Conservation (phyloP, 2,329 filamentous ascomycete species). For the Aspergillus sp. region DNA sequence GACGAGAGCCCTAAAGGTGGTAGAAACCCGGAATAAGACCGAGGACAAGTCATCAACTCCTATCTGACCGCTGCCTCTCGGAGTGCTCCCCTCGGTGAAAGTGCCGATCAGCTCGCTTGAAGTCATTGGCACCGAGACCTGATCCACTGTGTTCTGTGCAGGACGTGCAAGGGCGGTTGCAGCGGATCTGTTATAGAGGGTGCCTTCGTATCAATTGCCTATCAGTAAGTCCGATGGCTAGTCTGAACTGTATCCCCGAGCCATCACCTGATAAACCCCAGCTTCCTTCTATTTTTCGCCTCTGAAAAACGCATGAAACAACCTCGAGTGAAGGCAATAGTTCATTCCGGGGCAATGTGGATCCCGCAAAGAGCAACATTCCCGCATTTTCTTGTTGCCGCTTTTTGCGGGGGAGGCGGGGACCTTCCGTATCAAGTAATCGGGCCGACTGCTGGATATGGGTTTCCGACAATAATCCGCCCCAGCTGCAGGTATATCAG, state of each 20-base stretch:
- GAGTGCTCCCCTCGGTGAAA: background rate
- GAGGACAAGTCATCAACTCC: background rate
- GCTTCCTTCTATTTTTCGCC: too few species aligned
- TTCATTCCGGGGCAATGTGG: background rate
- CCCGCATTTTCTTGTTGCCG: background rate
- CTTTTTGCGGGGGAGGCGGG: constrained; percentile 13
- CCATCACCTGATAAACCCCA: too few species aligned
- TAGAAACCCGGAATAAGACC: background rate
- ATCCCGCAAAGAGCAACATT: background rate
- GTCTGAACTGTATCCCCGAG: too few species aligned
- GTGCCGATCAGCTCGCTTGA: background rate
- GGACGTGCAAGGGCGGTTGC: too few species aligned
- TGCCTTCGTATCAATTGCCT: background rate
- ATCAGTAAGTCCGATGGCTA: background rate
- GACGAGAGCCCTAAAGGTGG: background rate
- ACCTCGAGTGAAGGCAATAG: background rate
- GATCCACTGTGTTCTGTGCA: too few species aligned
- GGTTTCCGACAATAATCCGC: constrained; percentile 11
- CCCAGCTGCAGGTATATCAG: background rate
- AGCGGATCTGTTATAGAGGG: background rate
- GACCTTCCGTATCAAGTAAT: constrained; percentile 1
- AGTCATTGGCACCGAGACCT: too few species aligned
- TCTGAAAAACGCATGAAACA: background rate
- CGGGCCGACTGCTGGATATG: constrained; percentile 18
- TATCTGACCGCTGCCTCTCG: background rate